Conservation (phyloP, 129 eudicot genomes). For the Silybum marianum region DNA sequence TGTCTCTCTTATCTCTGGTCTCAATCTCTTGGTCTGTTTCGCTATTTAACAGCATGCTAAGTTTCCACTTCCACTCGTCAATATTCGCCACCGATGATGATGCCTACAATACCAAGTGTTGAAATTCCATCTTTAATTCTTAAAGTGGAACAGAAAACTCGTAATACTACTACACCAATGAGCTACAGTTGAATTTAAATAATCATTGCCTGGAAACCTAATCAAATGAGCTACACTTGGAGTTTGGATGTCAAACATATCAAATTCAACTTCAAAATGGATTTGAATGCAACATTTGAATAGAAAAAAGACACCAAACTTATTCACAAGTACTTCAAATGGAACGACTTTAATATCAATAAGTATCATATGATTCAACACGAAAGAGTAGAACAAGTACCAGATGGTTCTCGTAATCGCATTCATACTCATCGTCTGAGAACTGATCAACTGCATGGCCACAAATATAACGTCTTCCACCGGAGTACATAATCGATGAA, state of each 20-base stretch:
- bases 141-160: background rate
- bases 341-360: background rate
- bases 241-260: background rate
- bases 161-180: background rate
- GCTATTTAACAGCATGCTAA: slow-evolving; percentile 73
- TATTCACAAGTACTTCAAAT: background rate
- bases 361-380: slow-evolving; percentile 2
- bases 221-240: background rate
- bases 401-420: slow-evolving; percentile 83
- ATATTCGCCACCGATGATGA: slow-evolving; percentile 97
- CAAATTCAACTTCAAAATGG: background rate
- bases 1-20: slow-evolving; percentile 84
- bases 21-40: slow-evolving; percentile 79
- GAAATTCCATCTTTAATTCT: background rate
- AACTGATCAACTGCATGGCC: slow-evolving; percentile 82
- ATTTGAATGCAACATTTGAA: background rate
- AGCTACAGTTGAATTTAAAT: background rate
- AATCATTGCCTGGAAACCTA: background rate
- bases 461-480: slow-evolving; percentile 31
- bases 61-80: slow-evolving; percentile 99
- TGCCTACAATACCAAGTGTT: slow-evolving; percentile 48
- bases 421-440: slow-evolving; percentile 95
- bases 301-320: background rate
- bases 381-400: slow-evolving; percentile 36
- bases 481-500: slow-evolving; percentile 15